phyloP scores from a whole-genome alignment of 345 rosid species.

The Salix koriyanagi region DNA sequence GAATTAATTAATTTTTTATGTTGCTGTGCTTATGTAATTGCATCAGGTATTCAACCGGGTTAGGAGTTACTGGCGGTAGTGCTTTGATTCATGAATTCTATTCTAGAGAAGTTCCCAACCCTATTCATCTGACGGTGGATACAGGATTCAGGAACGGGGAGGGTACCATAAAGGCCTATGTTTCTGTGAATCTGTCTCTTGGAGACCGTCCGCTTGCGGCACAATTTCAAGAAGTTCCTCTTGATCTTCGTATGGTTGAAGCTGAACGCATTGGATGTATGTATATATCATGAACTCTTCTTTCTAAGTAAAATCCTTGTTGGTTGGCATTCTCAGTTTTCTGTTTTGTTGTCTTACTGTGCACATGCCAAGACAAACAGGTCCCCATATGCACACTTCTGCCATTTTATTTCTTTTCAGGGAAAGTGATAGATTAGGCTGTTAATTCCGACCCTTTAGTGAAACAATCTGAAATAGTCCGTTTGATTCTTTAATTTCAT shows the following conservation, averaged over 20 bases:
- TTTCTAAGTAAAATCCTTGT: background rate
- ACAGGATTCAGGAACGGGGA: constrained; percentile 77
- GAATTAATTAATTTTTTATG: too few species aligned
- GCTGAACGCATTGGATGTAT: constrained; percentile 96
- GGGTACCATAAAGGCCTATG: constrained; percentile 74
- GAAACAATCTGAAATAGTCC: background rate
- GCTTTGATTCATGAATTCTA: constrained; percentile 92
- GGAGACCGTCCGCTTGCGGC: constrained; percentile 88
- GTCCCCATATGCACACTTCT: background rate
- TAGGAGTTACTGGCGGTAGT: constrained; percentile 86
- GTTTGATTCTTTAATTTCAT: background rate
- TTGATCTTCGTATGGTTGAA: constrained; percentile 91
- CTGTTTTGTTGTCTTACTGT: background rate
- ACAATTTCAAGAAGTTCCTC: constrained; percentile 92
- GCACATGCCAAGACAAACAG: background rate
- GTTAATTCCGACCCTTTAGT: background rate
- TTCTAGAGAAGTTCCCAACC: constrained; percentile 80
- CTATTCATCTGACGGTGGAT: constrained; percentile 82
- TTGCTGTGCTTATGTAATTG: background rate
- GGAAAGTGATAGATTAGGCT: background rate
- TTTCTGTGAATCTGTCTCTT: constrained; percentile 67
- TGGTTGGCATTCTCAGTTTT: background rate
- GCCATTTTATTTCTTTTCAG: background rate
- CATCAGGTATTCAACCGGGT: constrained; percentile 88
- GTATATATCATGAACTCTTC: constrained; percentile 18